Conservation (phyloP, 1,139 yeast genomes). For the Candida sp. region DNA sequence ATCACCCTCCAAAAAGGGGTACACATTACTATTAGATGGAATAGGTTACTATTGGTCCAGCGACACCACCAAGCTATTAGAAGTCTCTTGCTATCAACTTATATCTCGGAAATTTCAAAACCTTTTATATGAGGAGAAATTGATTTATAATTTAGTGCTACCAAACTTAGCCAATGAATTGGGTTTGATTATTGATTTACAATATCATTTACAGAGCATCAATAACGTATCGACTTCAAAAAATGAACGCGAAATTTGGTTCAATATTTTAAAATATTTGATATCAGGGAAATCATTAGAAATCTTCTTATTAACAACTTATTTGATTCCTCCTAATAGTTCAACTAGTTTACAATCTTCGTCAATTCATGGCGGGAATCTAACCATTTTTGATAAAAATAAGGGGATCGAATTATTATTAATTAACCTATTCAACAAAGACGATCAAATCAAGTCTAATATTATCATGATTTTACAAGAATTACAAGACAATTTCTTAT, state of each 20-base stretch:
- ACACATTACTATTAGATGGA: slow-evolving; percentile 37
- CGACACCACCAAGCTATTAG: slow-evolving; percentile 39
- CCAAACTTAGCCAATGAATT: slow-evolving; percentile 41
- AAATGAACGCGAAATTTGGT: slow-evolving; percentile 41
- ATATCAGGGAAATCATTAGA: slow-evolving; percentile 45
- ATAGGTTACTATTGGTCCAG: slow-evolving; percentile 44
- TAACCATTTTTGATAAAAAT: slow-evolving; percentile 45
- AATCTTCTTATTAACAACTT: slow-evolving; percentile 37
- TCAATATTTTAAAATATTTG: slow-evolving; percentile 39
- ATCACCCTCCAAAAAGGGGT: slow-evolving; percentile 12
- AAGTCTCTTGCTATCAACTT: slow-evolving; percentile 42
- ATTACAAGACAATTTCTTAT: slow-evolving; percentile 40
- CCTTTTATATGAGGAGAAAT: slow-evolving; percentile 28
- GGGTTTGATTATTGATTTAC: slow-evolving; percentile 43
- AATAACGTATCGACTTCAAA: slow-evolving; percentile 19
- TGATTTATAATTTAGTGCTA: slow-evolving; percentile 31
- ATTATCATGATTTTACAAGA: slow-evolving; percentile 45
- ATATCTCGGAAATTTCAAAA: slow-evolving; percentile 36
- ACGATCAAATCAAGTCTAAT: slow-evolving; percentile 40
- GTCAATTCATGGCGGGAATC: slow-evolving; percentile 38
- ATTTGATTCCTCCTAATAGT: slow-evolving; percentile 43
- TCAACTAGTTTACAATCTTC: slow-evolving; percentile 39
- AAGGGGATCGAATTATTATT: slow-evolving; percentile 43
- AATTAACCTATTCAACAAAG: slow-evolving; percentile 30
- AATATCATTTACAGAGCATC: slow-evolving; percentile 40